Base-by-base conservation (phyloP, 2,329 filamentous ascomycete species). In the Coleophoma eucalyptorum region DNA sequence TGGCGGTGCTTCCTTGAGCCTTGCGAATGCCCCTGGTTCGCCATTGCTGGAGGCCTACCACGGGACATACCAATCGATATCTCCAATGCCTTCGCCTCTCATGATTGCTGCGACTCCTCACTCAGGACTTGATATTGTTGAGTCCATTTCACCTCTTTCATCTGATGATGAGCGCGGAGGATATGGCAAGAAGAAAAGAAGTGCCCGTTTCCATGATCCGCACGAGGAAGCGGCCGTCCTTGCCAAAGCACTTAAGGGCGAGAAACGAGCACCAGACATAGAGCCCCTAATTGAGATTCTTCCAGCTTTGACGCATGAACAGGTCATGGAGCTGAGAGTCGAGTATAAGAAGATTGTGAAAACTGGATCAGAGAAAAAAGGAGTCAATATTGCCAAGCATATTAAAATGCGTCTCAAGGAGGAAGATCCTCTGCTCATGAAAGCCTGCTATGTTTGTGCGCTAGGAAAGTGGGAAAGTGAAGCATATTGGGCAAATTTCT, bases 401-500 rank as follows among this genome's bases (percentile, higher is more conserved):
- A 88, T 94, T 66, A 90, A 90, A 54, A 75, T 81, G 16, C 79
- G 83, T 18, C 77, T 92, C 62, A 91, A 92, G 70, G 84, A 89
- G 41, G 80, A 84, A 59, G 79, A 87, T 49, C 77, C 84, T 4
- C 85, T 83, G 59, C 85, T 97, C 58, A 93, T 92, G 71, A 97
- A 97, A 71, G 88, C 89, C 6, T 91, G 87, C 63, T 97, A 97
- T 67, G 84, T 92, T 3, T 92, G 90, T 2, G 91, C 93, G 0
- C 80, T 97, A 0, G 94, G 94, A 10, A 80, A 81, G 48, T 97
- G 91, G 86, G 94, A 97, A 72, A 87, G 85, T 59, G 94, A 99
- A 68, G 90, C 90, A 0, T 96, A 96, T 76, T 99, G 94, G 92
- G 91, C 93, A 53, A 97, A 97, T 68, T 96, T 90, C 69, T 97